These are phyloP conservation scores for Monilinia aucupariae DNA, from an alignment of 2,329 filamentous ascomycete genomes.

Conservation along the genomic window DNA sequence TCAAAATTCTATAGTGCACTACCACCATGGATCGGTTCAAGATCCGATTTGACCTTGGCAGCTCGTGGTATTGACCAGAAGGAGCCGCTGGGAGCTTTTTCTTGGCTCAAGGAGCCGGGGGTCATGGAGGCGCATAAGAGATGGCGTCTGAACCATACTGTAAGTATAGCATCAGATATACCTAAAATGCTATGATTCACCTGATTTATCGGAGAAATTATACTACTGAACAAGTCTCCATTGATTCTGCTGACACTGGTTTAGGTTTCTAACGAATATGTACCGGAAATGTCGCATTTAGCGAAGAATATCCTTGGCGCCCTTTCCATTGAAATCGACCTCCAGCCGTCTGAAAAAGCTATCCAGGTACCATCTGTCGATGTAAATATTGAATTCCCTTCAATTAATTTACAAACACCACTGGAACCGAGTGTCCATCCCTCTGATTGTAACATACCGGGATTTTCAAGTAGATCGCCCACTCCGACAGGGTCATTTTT, in stretches of 20 bases:
- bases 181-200: not conserved
- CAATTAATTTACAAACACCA: not conserved
- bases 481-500: slow-evolving; percentile 8
- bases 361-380: not conserved
- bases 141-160: slow-evolving; percentile 27
- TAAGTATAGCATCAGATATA: slow-evolving; percentile 4
- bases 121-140: slow-evolving; percentile 29
- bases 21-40: slow-evolving; percentile 22
- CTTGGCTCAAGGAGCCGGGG: slow-evolving; percentile 31
- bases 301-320: not conserved
- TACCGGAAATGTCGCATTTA: not conserved
- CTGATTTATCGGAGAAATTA: not conserved
- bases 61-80: slow-evolving; percentile 1
- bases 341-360: not conserved
- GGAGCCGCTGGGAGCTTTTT: slow-evolving; percentile 29
- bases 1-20: slow-evolving; percentile 27
- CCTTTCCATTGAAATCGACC: slow-evolving; percentile 13
- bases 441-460: not conserved
- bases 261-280: slow-evolving; percentile 14
- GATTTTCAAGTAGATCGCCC: slow-evolving; percentile 9
- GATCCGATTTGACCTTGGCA: slow-evolving; percentile 12
- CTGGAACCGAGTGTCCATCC: not conserved
- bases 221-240: not conserved
- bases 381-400: not conserved
- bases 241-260: not conserved